phyloP scores from a whole-genome alignment of 139 green algal species.

The Chlorella sorokiniana region DNA sequence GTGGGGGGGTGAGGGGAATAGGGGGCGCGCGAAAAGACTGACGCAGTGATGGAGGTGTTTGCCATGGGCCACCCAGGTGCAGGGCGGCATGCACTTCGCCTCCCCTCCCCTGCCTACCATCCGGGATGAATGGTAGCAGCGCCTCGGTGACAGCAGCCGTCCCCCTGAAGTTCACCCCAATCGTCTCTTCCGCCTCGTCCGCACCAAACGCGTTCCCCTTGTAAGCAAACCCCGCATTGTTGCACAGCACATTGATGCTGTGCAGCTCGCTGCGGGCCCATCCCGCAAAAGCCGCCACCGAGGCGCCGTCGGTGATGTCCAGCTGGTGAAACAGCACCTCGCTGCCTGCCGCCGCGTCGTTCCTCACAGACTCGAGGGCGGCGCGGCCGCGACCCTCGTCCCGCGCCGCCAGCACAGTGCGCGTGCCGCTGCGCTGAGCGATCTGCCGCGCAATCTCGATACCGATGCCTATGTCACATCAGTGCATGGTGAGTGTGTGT shows the following conservation, averaged over 20 bases:
- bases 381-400: constrained; percentile 49
- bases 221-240: constrained; percentile 71
- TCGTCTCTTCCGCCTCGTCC: constrained; percentile 57
- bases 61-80: too few species aligned
- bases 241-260: constrained; percentile 56
- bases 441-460: constrained; percentile 61
- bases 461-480: constrained; percentile 58
- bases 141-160: constrained; percentile 44
- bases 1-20: too few species aligned
- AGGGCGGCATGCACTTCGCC: too few species aligned
- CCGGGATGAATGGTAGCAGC: constrained; percentile 45
- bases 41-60: too few species aligned
- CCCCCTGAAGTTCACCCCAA: constrained; percentile 58
- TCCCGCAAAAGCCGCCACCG: constrained; percentile 52
- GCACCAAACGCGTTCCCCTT: constrained; percentile 74
- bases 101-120: too few species aligned
- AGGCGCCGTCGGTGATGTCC: constrained; percentile 40
- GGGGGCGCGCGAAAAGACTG: too few species aligned
- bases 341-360: not conserved
- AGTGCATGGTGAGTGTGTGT: too few species aligned
- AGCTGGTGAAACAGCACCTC: not conserved
- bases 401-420: constrained; percentile 55
- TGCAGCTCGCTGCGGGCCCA: constrained; percentile 47
- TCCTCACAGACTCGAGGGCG: constrained; percentile 45
- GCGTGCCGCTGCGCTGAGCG: constrained; percentile 47